These are phyloP conservation scores for Candida oleophila DNA, from an alignment of 805 yeast species.

Conservation along the genomic window DNA sequence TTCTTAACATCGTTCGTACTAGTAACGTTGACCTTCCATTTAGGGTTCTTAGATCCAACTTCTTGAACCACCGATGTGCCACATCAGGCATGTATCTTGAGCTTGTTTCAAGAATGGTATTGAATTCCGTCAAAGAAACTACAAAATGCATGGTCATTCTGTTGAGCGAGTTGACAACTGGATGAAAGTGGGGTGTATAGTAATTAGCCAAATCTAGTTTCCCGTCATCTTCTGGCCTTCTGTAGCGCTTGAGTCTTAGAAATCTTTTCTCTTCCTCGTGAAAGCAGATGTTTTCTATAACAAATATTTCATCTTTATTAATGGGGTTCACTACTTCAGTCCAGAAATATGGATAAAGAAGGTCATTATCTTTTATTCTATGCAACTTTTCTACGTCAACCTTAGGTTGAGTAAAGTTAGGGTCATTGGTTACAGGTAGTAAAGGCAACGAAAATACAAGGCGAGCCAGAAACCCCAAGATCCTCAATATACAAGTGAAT, in stretches of 20 bases:
- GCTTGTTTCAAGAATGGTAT: conserved; percentile 24
- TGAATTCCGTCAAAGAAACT: conserved; percentile 16
- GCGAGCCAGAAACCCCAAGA: conserved; percentile 29
- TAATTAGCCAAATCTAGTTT: not conserved
- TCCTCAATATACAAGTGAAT: conserved; percentile 26
- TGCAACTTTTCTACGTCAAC: conserved; percentile 16
- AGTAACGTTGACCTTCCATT: conserved; percentile 23
- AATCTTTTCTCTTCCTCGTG: conserved; percentile 26
- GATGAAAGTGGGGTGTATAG: conserved; percentile 17
- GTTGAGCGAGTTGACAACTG: conserved; percentile 20
- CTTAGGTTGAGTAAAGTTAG: conserved; percentile 20
- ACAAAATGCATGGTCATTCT: conserved; percentile 32
- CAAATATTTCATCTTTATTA: conserved; percentile 19
- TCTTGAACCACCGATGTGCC: conserved; percentile 27
- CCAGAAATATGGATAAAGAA: conserved; percentile 37
- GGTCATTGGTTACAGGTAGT: conserved; percentile 13
- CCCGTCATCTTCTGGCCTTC: not conserved
- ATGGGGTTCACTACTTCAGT: conserved; percentile 33
- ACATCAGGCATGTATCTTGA: conserved; percentile 32
- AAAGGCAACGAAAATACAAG: conserved; percentile 32
- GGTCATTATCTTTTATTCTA: conserved; percentile 28
- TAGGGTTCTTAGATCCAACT: conserved; percentile 27
- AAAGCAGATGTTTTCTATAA: conserved; percentile 29
- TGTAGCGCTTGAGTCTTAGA: conserved; percentile 18
- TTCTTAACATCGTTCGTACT: conserved; percentile 23